phyloP scores from a whole-genome alignment of 192 early-diverging fungal species.

The Coemansia brasiliensis region DNA sequence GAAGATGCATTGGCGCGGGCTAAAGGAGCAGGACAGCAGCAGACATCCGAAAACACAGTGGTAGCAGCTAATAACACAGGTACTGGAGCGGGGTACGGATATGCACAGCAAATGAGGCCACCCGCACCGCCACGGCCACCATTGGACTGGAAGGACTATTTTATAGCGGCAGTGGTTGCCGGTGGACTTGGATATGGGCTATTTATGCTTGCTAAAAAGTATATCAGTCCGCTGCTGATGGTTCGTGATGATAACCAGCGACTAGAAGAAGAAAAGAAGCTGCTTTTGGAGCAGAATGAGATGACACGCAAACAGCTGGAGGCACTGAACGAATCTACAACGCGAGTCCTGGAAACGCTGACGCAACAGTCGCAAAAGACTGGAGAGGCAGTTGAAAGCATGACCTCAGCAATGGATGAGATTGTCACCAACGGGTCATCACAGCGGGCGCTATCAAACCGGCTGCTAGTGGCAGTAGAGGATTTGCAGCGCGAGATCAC shows the following conservation, averaged over 20 bases:
- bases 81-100: conserved; percentile 22
- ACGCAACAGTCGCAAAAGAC: conserved; percentile 71
- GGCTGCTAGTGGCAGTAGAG: conserved; percentile 41
- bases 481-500: conserved; percentile 46
- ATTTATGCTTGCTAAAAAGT: conserved; percentile 64
- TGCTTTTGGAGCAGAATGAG: conserved; percentile 68
- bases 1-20: conserved; percentile 78
- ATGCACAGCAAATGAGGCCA: conserved; percentile 44
- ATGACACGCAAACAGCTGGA: conserved; percentile 70
- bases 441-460: conserved; percentile 20
- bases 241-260: conserved; percentile 55
- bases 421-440: conserved; percentile 30
- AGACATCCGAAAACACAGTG: conserved; percentile 3
- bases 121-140: conserved; percentile 60
- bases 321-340: conserved; percentile 68
- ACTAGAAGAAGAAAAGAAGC: conserved; percentile 61
- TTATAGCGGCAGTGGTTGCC: conserved; percentile 82
- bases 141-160: conserved; percentile 93
- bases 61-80: conserved; percentile 1
- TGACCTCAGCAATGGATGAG: conserved; percentile 47
- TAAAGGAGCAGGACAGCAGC: conserved; percentile 39
- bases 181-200: conserved; percentile 90
- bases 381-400: conserved; percentile 66
- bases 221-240: conserved; percentile 33
- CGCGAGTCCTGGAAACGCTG: conserved; percentile 61